These are phyloP conservation scores for Candida railenensis DNA, from an alignment of 805 yeast genomes.

Conservation along the genomic window DNA sequence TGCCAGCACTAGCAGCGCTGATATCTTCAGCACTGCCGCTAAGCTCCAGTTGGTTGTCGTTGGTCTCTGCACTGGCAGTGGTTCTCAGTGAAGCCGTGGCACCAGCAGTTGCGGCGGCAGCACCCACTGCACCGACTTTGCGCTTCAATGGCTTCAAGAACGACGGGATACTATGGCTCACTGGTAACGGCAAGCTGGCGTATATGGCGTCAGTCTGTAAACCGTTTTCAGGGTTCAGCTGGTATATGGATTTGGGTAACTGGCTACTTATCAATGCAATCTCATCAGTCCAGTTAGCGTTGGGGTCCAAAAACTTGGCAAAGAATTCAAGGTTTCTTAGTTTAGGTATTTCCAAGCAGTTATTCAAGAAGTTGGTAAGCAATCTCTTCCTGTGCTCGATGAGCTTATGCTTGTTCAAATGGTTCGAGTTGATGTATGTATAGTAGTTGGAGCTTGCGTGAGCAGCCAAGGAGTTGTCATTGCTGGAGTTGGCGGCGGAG, in stretches of 20 bases:
- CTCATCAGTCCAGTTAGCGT: constrained; percentile 79
- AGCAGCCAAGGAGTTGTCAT: constrained; percentile 1
- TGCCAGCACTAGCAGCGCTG: neutral
- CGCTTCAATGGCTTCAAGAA: constrained; percentile 27
- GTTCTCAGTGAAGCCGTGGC: neutral
- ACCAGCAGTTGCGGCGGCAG: constrained; percentile 1
- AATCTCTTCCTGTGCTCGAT: constrained; percentile 63
- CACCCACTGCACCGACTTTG: constrained; percentile 7
- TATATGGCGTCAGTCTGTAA: constrained; percentile 35
- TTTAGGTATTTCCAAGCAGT: constrained; percentile 60
- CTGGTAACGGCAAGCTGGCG: constrained; percentile 32
- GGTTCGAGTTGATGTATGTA: constrained; percentile 41
- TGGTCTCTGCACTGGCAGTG: neutral
- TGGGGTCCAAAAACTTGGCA: constrained; percentile 80
- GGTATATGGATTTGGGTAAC: constrained; percentile 39
- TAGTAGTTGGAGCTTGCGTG: constrained; percentile 14
- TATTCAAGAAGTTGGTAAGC: constrained; percentile 72
- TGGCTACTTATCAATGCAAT: constrained; percentile 33
- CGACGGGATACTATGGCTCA: constrained; percentile 21
- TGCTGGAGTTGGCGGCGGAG: neutral
- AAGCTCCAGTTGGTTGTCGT: neutral
- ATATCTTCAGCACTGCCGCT: neutral
- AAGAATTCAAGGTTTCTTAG: constrained; percentile 63
- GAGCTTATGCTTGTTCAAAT: constrained; percentile 34
- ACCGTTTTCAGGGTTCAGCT: constrained; percentile 46